Conservation (phyloP, 257 asterid species). For the Leonotis leonurus region DNA sequence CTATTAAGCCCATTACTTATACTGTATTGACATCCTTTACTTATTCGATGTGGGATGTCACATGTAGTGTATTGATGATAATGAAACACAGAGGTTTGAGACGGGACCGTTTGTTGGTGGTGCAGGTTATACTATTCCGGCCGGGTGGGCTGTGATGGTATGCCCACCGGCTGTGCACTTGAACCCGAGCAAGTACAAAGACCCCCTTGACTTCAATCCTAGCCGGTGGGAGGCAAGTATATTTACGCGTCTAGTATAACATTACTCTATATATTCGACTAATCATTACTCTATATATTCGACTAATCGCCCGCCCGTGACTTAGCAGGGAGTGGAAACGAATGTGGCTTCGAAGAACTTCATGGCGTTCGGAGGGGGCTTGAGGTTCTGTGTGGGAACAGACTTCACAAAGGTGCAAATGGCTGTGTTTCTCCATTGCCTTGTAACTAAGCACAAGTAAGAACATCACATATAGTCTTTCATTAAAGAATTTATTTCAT, state of each 20-base stretch:
- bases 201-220: slow-evolving; percentile 85
- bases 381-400: slow-evolving; percentile 94
- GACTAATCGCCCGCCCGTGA: not conserved
- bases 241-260: not conserved
- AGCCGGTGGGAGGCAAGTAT: slow-evolving; percentile 89
- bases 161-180: slow-evolving; percentile 97
- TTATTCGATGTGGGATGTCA: too few species aligned
- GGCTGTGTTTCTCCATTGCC: slow-evolving; percentile 77
- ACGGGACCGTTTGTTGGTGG: not conserved
- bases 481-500: not conserved
- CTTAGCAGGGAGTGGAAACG: slow-evolving; percentile 53
- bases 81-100: not conserved
- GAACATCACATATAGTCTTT: slow-evolving; percentile 21
- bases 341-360: slow-evolving; percentile 71
- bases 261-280: not conserved
- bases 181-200: slow-evolving; percentile 53
- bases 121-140: slow-evolving; percentile 85
- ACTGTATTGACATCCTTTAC: too few species aligned
- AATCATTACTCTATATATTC: not conserved
- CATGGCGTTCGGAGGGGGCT: slow-evolving; percentile 98
- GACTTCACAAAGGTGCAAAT: slow-evolving; percentile 90
- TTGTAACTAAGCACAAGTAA: slow-evolving; percentile 83
- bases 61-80: too few species aligned
- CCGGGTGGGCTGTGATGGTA: slow-evolving; percentile 91
- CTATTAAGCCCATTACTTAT: too few species aligned